These are phyloP conservation scores for Streptanthus diversifolius DNA, from an alignment of 345 rosid species.

Conservation along the genomic window DNA sequence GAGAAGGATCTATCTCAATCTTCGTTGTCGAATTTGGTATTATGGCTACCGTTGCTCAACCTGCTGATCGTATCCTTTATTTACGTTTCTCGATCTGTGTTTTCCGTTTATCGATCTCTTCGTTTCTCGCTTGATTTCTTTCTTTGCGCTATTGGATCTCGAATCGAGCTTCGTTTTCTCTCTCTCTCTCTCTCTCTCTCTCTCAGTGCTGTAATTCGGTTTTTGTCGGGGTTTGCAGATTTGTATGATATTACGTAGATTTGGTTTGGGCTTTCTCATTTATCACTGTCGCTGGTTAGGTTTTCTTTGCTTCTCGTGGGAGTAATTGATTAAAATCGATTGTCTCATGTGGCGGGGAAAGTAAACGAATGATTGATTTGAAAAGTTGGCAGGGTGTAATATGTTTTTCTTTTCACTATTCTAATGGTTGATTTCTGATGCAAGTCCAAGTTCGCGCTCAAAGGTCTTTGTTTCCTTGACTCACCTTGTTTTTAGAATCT, in stretches of 20 bases:
- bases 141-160: slow-evolving; percentile 8
- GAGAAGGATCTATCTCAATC: slow-evolving; percentile 36
- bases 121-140: background rate
- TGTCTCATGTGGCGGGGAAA: background rate
- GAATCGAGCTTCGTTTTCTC: slow-evolving; percentile 17
- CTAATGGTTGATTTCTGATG: background rate
- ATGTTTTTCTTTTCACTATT: background rate
- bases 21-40: background rate
- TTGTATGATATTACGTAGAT: background rate
- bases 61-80: slow-evolving; percentile 80
- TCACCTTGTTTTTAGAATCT: slow-evolving; percentile 48
- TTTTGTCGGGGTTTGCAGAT: background rate
- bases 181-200: background rate
- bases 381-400: background rate
- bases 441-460: background rate
- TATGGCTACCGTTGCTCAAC: slow-evolving; percentile 69
- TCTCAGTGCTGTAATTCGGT: background rate
- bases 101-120: slow-evolving; percentile 29
- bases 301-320: background rate
- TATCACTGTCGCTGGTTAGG: background rate
- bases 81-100: slow-evolving; percentile 29
- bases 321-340: background rate
- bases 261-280: background rate
- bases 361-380: slow-evolving; percentile 2
- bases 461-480: slow-evolving; percentile 48